Evolutionary conservation across 2,329 filamentous ascomycete genomes (phyloP).

Genomic region (Arachnopeziza araneosa): DNA sequence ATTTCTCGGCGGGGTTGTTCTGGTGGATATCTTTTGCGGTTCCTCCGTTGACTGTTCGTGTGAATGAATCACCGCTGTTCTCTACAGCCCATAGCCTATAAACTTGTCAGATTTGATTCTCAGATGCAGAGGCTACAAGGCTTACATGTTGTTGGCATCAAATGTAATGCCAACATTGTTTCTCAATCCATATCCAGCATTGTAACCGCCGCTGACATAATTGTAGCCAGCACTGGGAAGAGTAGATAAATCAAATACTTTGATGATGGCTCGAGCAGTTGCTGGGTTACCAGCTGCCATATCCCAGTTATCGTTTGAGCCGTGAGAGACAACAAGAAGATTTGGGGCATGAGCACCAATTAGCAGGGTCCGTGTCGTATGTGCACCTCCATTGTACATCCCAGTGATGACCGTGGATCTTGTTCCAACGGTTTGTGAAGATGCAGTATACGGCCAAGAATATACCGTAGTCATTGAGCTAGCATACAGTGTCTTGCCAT

Average conservation of each 20-base stretch:
- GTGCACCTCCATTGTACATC: constrained; percentile 7
- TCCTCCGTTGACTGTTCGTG: constrained; percentile 7
- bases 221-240: constrained; percentile 14
- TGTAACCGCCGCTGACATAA: constrained; percentile 12
- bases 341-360: constrained; percentile 7
- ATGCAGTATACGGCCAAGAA: constrained; percentile 6
- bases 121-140: not conserved
- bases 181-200: constrained; percentile 15
- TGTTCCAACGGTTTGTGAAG: not conserved
- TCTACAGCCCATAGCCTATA: constrained; percentile 11
- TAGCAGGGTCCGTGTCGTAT: constrained; percentile 10
- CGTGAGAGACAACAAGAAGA: constrained; percentile 16
- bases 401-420: constrained; percentile 4
- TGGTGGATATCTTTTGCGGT: constrained; percentile 1
- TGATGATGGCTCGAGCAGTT: constrained; percentile 15
- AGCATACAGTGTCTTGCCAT: constrained; percentile 14
- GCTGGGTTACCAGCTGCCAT: constrained; percentile 7
- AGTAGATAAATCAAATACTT: constrained; percentile 15
- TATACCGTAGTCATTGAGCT: constrained; percentile 5
- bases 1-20: constrained; percentile 6
- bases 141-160: constrained; percentile 16
- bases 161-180: constrained; percentile 18
- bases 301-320: constrained; percentile 16
- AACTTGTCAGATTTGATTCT: not conserved
- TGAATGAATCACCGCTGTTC: constrained; percentile 11